These are phyloP conservation scores for Arabidopsis suecica DNA, from an alignment of 345 rosid species.

Conservation along the genomic window DNA sequence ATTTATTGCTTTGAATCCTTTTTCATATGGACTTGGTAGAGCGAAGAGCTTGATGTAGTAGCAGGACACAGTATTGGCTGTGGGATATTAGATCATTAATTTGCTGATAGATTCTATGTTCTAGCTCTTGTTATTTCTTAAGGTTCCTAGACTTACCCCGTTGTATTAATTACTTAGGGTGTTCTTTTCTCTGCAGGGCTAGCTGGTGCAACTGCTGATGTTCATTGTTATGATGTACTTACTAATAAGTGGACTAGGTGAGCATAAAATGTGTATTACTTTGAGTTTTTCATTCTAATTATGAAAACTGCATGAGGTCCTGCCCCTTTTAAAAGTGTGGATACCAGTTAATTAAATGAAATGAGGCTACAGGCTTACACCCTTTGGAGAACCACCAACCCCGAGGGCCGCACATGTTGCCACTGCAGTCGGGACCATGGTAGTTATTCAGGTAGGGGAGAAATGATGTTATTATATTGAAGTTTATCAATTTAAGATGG, in stretches of 20 bases:
- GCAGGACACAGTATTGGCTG: constrained; percentile 1
- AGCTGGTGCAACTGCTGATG: constrained; percentile 95
- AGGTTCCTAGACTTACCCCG: constrained; percentile 14
- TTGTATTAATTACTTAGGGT: constrained; percentile 18
- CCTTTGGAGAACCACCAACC: constrained; percentile 92
- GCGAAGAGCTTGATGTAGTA: constrained; percentile 21
- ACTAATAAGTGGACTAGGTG: constrained; percentile 94
- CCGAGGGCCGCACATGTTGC: constrained; percentile 99
- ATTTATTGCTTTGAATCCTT: background rate
- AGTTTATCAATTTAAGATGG: constrained; percentile 7
- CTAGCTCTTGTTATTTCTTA: constrained; percentile 9
- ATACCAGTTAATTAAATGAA: constrained; percentile 29
- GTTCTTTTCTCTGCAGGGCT: constrained; percentile 65
- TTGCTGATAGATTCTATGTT: constrained; percentile 16
- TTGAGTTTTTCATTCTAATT: background rate
- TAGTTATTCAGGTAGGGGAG: constrained; percentile 79
- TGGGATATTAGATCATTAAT: constrained; percentile 9
- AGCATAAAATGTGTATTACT: constrained; percentile 37
- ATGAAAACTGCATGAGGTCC: constrained; percentile 19
- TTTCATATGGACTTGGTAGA: constrained; percentile 11
- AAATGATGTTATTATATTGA: constrained; percentile 13
- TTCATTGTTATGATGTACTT: constrained; percentile 88
- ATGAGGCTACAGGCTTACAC: constrained; percentile 63
- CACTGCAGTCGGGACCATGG: constrained; percentile 96
- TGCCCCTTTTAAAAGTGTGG: constrained; percentile 4